Conservation (phyloP, 768 basidiomycete genomes). For the Panaeolus cyanescens region DNA sequence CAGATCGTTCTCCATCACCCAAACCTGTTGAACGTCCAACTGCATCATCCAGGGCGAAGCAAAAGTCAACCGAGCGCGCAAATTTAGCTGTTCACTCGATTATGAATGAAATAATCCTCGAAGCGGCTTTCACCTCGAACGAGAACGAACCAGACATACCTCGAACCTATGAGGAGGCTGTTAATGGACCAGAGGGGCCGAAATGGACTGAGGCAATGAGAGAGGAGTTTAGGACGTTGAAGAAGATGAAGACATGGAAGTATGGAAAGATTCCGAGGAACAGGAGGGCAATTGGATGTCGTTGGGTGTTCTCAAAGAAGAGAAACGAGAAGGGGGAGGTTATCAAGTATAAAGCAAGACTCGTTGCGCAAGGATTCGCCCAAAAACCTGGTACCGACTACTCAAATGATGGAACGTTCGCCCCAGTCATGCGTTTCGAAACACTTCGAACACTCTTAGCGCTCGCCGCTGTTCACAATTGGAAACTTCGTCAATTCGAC, state of each 20-base stretch:
- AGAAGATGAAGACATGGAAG: slow-evolving; percentile 8
- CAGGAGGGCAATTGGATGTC: slow-evolving; percentile 12
- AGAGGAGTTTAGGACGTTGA: slow-evolving; percentile 15
- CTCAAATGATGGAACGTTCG: slow-evolving; percentile 7
- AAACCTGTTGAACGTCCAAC: no score
- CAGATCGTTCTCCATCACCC: no score
- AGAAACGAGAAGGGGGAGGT: neutral
- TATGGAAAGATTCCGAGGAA: slow-evolving; percentile 8
- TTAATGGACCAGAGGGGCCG: slow-evolving; percentile 5
- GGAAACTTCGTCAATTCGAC: slow-evolving; percentile 8
- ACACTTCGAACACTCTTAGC: slow-evolving; percentile 7
- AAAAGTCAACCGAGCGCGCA: no score
- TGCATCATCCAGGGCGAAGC: no score
- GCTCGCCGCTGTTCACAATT: no score
- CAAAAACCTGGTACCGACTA: slow-evolving; percentile 13
- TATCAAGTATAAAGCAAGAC: slow-evolving; percentile 1
- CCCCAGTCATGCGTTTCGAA: slow-evolving; percentile 7
- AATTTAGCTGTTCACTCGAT: no score
- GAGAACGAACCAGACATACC: no score
- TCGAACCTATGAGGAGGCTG: slow-evolving; percentile 12
- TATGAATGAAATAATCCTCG: no score
- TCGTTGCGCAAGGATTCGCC: slow-evolving; percentile 14
- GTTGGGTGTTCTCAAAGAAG: slow-evolving; percentile 14
- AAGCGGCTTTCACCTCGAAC: no score
- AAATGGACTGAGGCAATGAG: slow-evolving; percentile 9